Conservation (phyloP, 2,329 filamentous ascomycete genomes). For the Coniella vitis region DNA sequence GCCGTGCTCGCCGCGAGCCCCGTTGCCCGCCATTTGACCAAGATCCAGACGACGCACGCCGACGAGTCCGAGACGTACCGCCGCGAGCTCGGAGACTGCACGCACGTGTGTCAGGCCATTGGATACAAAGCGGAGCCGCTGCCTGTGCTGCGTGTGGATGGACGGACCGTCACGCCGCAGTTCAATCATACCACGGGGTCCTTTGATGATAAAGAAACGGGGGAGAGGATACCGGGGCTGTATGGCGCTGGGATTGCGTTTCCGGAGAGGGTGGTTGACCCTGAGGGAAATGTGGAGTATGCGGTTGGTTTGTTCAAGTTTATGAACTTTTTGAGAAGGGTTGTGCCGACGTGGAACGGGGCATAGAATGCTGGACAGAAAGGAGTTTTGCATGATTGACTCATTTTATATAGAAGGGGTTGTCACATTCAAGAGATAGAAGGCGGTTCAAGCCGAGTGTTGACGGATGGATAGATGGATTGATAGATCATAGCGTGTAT, state of each 20-base stretch:
- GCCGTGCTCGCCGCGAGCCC: conserved; percentile 36
- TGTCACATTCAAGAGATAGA: too few species aligned
- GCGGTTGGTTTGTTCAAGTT: conserved; percentile 61
- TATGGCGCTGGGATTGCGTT: conserved; percentile 59
- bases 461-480: too few species aligned
- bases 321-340: conserved; percentile 53
- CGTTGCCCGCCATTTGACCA: conserved; percentile 39
- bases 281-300: conserved; percentile 52
- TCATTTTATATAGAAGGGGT: too few species aligned
- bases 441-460: too few species aligned
- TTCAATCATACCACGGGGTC: conserved; percentile 32
- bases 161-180: conserved; percentile 14
- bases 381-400: too few species aligned
- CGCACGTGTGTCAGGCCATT: conserved; percentile 51
- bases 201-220: conserved; percentile 38
- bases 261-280: conserved; percentile 54
- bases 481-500: too few species aligned
- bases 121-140: conserved; percentile 47
- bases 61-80: conserved; percentile 38
- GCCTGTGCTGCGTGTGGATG: conserved; percentile 36
- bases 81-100: conserved; percentile 40
- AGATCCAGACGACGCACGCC: conserved; percentile 35
- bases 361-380: not conserved
- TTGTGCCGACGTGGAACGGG: conserved; percentile 41
- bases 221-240: conserved; percentile 40